Evolutionary conservation across 2,329 filamentous ascomycete genomes (phyloP).

Genomic region (Neoarthrinium moseri): DNA sequence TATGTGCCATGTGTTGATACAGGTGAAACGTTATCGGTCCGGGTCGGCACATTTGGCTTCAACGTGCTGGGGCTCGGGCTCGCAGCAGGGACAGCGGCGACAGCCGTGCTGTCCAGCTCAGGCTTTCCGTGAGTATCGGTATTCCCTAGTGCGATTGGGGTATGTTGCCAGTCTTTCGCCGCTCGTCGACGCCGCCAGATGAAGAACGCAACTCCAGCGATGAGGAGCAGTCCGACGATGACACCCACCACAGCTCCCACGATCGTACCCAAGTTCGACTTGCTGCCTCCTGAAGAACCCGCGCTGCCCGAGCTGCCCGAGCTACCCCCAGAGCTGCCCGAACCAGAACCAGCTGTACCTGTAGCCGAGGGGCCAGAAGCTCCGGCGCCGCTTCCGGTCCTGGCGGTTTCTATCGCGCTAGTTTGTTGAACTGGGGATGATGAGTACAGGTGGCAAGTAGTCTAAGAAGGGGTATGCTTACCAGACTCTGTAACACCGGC

Average conservation of each 20-base stretch:
- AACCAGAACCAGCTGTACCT: background rate
- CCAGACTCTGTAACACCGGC: constrained; percentile 40
- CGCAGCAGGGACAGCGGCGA: constrained; percentile 8
- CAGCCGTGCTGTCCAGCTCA: constrained; percentile 22
- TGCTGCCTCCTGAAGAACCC: constrained; percentile 13
- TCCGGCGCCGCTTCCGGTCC: constrained; percentile 8
- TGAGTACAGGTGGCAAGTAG: background rate
- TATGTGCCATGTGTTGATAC: constrained; percentile 17
- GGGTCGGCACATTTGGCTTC: constrained; percentile 10
- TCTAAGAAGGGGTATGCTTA: constrained; percentile 12
- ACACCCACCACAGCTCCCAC: constrained; percentile 32
- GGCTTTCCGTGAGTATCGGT: constrained; percentile 15
- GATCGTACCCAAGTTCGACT: constrained; percentile 21
- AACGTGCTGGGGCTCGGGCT: constrained; percentile 15
- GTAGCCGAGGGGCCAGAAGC: constrained; percentile 14
- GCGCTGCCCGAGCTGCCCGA: no score
- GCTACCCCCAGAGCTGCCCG: constrained; percentile 33
- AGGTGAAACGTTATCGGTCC: constrained; percentile 22
- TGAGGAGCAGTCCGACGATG: constrained; percentile 27
- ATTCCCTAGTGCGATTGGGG: no score
- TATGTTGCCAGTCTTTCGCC: constrained; percentile 7
- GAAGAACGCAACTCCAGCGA: constrained; percentile 34
- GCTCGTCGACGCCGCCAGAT: constrained; percentile 24
- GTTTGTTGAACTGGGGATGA: constrained; percentile 23
- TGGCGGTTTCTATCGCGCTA: constrained; percentile 5